Conservation (phyloP, 495 filamentous ascomycete species). For the Aspergillus saccharolyticus region DNA sequence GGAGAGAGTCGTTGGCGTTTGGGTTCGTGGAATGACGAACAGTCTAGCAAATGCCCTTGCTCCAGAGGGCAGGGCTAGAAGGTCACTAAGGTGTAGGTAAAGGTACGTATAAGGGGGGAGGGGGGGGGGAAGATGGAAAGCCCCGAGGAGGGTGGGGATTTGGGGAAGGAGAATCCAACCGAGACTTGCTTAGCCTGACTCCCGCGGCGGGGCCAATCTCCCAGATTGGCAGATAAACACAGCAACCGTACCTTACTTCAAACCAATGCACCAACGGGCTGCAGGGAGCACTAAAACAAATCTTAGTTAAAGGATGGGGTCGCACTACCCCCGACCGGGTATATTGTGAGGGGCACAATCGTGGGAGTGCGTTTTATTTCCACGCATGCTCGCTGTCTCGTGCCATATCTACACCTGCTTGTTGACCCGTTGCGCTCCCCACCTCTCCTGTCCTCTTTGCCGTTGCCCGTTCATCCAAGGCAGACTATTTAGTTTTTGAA, state of each 20-base stretch:
- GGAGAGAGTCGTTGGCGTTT: neutral
- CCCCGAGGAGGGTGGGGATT: neutral
- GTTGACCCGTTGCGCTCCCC: neutral
- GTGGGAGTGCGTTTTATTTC: conserved; percentile 5
- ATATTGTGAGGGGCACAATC: neutral
- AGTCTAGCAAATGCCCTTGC: neutral
- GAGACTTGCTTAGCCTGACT: neutral
- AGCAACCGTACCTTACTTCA: neutral
- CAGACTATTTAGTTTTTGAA: neutral
- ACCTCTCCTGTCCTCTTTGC: neutral
- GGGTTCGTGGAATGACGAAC: neutral
- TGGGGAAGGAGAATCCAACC: neutral
- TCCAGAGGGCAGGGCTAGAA: neutral
- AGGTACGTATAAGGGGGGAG: too few species aligned
- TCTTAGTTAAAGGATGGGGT: neutral
- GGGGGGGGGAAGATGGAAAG: neutral
- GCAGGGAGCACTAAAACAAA: neutral
- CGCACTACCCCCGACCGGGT: neutral
- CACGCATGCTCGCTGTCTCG: conserved; percentile 2
- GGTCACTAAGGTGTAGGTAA: neutral
- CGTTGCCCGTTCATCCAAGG: neutral
- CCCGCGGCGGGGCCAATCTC: neutral
- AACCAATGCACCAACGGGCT: neutral
- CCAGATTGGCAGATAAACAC: too few species aligned
- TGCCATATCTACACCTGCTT: neutral